Conservation (phyloP, 176 grass and related monocot genomes). For the Carex pumila region DNA sequence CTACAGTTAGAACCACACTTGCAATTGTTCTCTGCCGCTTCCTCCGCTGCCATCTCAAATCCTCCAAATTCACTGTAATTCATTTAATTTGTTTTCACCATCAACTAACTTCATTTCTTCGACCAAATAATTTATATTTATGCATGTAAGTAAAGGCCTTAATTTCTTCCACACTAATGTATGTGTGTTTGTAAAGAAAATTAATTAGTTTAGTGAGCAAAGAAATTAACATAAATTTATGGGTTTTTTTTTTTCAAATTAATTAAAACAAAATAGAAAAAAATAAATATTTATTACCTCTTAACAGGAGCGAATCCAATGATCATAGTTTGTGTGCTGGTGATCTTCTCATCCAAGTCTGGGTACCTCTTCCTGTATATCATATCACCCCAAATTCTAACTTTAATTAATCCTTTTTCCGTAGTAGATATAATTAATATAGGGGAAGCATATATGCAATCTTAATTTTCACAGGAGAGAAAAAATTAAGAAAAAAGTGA, state of each 20-base stretch:
- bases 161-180: too few relatives aligned
- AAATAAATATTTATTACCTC: constrained; percentile 11
- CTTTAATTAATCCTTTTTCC: background rate
- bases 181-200: too few relatives aligned
- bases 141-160: too few relatives aligned
- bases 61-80: constrained; percentile 24
- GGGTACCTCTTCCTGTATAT: constrained; percentile 16
- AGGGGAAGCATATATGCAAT: too few relatives aligned
- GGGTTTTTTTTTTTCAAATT: too few relatives aligned
- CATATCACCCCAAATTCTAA: background rate
- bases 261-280: background rate
- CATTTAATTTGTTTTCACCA: background rate
- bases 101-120: too few relatives aligned
- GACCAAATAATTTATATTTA: too few relatives aligned
- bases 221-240: background rate
- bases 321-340: constrained; percentile 23
- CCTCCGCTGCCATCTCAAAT: constrained; percentile 8
- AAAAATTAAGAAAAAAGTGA: too few relatives aligned
- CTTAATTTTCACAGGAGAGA: too few relatives aligned
- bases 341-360: constrained; percentile 32
- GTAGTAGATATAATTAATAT: too few relatives aligned
- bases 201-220: too few relatives aligned
- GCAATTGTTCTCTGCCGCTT: background rate
- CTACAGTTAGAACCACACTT: constrained; percentile 26
- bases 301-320: constrained; percentile 23